These are phyloP conservation scores for Rhodotorula sp. DNA, from an alignment of 1,284 basidiomycete genomes.

Conservation along the genomic window DNA sequence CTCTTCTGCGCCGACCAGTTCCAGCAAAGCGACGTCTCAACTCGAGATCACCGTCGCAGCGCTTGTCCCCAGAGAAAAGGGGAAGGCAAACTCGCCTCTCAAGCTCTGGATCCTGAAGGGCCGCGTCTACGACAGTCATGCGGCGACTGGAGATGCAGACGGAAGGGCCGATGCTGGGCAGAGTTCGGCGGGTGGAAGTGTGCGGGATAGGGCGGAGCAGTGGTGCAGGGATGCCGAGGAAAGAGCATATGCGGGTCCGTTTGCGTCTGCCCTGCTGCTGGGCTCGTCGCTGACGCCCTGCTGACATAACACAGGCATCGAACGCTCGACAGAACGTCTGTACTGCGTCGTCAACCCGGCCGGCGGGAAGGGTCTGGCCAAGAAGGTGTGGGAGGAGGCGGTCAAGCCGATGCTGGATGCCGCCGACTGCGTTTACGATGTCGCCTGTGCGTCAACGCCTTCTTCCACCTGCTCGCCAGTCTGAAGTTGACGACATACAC, in stretches of 20 bases:
- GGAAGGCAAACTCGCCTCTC: background rate
- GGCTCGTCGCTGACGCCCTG: background rate
- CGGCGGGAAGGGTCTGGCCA: conserved; percentile 78
- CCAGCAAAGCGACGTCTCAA: background rate
- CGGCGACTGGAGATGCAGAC: background rate
- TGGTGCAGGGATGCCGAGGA: conserved; percentile 11
- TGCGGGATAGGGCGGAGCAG: background rate
- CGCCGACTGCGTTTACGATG: conserved; percentile 68
- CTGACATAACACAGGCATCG: background rate
- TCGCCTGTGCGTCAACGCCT: conserved; percentile 57
- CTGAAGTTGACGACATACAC: background rate
- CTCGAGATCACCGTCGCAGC: background rate
- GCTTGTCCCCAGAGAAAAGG: conserved; percentile 9
- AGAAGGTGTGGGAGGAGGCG: conserved; percentile 60
- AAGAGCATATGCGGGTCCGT: conserved; percentile 12
- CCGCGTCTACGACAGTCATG: background rate
- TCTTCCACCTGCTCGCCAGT: background rate
- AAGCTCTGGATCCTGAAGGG: conserved; percentile 7
- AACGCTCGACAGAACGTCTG: conserved; percentile 18
- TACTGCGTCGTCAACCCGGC: conserved; percentile 79
- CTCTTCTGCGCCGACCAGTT: background rate
- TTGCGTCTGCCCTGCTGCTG: background rate
- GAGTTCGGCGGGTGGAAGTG: background rate
- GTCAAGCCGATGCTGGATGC: conserved; percentile 78
- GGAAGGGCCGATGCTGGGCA: background rate